phyloP scores from a whole-genome alignment of 2,329 filamentous ascomycete genomes.

The Anthostomella pinea region DNA sequence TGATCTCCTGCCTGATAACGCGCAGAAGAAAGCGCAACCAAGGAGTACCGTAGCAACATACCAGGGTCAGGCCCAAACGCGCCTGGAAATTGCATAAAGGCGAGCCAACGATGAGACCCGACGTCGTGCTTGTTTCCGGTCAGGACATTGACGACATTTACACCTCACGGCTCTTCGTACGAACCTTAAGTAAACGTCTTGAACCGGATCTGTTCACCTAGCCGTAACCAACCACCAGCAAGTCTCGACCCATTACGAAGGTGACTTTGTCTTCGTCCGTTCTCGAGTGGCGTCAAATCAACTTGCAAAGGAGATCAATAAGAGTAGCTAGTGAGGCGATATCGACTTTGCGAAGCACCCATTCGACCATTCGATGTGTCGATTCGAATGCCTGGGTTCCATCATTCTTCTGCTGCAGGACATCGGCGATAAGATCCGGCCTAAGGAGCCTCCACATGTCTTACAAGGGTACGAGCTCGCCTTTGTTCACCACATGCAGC shows the following conservation, averaged over 20 bases:
- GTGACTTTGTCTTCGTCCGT: too few species aligned
- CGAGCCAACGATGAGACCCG: neutral
- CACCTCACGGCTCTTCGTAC: too few species aligned
- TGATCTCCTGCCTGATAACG: too few species aligned
- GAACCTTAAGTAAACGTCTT: too few species aligned
- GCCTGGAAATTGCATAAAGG: too few species aligned
- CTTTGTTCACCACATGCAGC: constrained; percentile 4
- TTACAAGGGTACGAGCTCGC: constrained; percentile 22
- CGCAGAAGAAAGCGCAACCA: neutral
- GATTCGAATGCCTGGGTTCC: constrained; percentile 50
- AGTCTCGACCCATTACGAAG: too few species aligned
- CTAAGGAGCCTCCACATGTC: constrained; percentile 31
- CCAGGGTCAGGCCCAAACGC: too few species aligned
- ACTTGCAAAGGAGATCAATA: neutral
- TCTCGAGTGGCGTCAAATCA: too few species aligned
- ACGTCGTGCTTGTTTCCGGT: neutral
- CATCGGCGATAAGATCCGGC: constrained; percentile 39
- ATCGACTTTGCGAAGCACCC: too few species aligned
- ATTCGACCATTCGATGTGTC: constrained; percentile 49
- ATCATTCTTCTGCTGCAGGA: constrained; percentile 47
- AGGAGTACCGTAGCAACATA: neutral
- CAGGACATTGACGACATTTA: too few species aligned
- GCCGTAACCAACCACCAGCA: too few species aligned
- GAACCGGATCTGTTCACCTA: too few species aligned
- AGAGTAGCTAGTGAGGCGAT: neutral